phyloP scores from a whole-genome alignment of 805 yeast genomes.

The Diddensiella caesifluorescens region DNA sequence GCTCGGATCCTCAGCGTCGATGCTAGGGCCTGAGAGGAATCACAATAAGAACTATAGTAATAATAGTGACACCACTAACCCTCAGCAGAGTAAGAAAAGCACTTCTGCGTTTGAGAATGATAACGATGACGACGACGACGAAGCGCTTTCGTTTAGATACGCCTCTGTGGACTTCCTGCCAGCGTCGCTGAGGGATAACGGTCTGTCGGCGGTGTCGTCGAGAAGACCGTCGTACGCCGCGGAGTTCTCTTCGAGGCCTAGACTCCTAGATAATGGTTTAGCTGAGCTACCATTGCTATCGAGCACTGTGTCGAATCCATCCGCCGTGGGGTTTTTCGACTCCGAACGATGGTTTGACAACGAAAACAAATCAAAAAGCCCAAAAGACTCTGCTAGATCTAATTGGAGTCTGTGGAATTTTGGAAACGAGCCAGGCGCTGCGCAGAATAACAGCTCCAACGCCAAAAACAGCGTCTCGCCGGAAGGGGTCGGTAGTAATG shows the following conservation, averaged over 20 bases:
- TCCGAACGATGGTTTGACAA: slow-evolving; percentile 1
- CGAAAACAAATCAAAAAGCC: background rate
- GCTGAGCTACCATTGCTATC: slow-evolving; percentile 6
- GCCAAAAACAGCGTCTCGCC: background rate
- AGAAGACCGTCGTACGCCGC: slow-evolving; percentile 65
- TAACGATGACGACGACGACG: slow-evolving; percentile 1
- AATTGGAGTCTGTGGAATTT: slow-evolving; percentile 5
- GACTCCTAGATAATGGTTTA: slow-evolving; percentile 10
- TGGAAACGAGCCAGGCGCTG: slow-evolving; percentile 2
- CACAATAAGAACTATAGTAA: too few species aligned
- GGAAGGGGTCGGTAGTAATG: background rate
- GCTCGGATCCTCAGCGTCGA: too few species aligned
- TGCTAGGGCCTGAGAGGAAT: too few species aligned
- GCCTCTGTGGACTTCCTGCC: slow-evolving; percentile 5
- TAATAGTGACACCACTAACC: too few species aligned
- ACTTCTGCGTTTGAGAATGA: too few species aligned
- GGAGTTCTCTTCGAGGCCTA: slow-evolving; percentile 41
- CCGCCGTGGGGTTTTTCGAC: slow-evolving; percentile 1
- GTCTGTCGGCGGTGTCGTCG: slow-evolving; percentile 11
- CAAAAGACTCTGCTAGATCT: background rate
- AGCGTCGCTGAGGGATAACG: slow-evolving; percentile 4
- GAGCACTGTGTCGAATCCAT: slow-evolving; percentile 7
- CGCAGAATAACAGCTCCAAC: background rate
- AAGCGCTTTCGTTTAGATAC: background rate
- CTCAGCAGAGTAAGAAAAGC: too few species aligned